Conservation (phyloP, 1,284 basidiomycete genomes). For the Phylloporus sp. region DNA sequence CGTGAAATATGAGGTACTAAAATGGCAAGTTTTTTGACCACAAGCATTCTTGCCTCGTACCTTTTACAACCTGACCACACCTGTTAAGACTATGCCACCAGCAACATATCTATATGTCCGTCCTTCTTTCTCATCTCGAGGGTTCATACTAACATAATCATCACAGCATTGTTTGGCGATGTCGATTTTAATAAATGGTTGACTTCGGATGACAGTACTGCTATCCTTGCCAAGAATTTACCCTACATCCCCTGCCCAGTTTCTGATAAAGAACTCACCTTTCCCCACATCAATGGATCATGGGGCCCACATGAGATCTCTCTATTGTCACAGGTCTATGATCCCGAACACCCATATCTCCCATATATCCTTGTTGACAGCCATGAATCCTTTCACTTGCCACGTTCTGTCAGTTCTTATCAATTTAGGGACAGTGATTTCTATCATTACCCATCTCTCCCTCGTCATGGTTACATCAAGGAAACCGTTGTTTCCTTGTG, state of each 20-base stretch:
- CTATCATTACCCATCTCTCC: slow-evolving; percentile 3
- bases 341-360: slow-evolving; percentile 10
- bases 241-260: background rate
- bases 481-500: background rate
- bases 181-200: slow-evolving; percentile 14
- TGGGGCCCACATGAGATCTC: slow-evolving; percentile 15
- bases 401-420: background rate
- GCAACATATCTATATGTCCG: too few species aligned
- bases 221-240: background rate
- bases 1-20: too few species aligned
- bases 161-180: background rate
- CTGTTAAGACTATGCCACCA: too few species aligned
- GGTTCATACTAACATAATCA: too few species aligned
- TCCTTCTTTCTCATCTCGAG: too few species aligned
- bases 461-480: slow-evolving; percentile 7
- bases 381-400: slow-evolving; percentile 1
- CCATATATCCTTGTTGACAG: background rate
- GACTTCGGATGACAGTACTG: background rate
- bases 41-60: too few species aligned
- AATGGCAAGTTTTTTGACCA: too few species aligned
- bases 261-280: slow-evolving; percentile 3
- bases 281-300: slow-evolving; percentile 8
- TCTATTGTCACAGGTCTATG: background rate
- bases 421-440: slow-evolving; percentile 7
- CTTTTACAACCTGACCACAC: too few species aligned